Evolutionary conservation across 2,329 filamentous ascomycete genomes (phyloP).

Genomic region (Cordyceps fumosorosea): DNA sequence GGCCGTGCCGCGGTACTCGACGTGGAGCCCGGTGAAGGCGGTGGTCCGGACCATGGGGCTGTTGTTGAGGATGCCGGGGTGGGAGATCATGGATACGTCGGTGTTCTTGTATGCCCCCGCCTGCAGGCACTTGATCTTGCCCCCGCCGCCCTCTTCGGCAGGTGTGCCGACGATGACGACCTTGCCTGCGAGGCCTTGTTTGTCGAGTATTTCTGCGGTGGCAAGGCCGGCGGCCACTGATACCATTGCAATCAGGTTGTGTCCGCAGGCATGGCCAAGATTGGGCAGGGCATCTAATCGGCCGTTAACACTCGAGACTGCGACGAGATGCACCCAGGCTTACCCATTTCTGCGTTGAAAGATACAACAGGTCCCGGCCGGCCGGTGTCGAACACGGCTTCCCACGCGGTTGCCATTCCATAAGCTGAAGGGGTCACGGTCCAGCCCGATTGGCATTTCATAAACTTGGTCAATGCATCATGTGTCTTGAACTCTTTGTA

Average conservation of each 20-base stretch:
- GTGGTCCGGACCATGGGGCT: slow-evolving; percentile 44
- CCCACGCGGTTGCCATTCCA: slow-evolving; percentile 38
- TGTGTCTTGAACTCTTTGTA: slow-evolving; percentile 38
- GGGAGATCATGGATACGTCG: slow-evolving; percentile 25
- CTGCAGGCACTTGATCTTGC: slow-evolving; percentile 41
- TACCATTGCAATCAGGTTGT: slow-evolving; percentile 47
- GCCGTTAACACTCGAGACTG: neutral
- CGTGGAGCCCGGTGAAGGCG: slow-evolving; percentile 42
- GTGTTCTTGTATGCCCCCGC: slow-evolving; percentile 37
- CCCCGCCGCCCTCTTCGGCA: slow-evolving; percentile 47
- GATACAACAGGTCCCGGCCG: slow-evolving; percentile 31
- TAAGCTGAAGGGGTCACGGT: slow-evolving; percentile 34
- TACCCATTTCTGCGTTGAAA: slow-evolving; percentile 34
- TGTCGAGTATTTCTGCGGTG: slow-evolving; percentile 4
- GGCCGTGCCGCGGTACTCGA: slow-evolving; percentile 46
- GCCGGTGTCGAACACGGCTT: slow-evolving; percentile 33
- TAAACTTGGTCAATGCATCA: slow-evolving; percentile 31
- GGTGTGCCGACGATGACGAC: slow-evolving; percentile 43
- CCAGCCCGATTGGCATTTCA: slow-evolving; percentile 29
- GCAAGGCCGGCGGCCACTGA: slow-evolving; percentile 35
- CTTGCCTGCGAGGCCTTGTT: slow-evolving; percentile 3
- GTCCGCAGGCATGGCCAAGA: slow-evolving; percentile 48
- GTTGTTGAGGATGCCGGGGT: slow-evolving; percentile 29
- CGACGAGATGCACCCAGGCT: neutral
- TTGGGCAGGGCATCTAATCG: slow-evolving; percentile 39